A percentile compares a stretch with the other conserved stretches of the same genome.
phyloP scores from a whole-genome alignment of 2,329 filamentous ascomycete species.

The Fusarium domesticum region DNA sequence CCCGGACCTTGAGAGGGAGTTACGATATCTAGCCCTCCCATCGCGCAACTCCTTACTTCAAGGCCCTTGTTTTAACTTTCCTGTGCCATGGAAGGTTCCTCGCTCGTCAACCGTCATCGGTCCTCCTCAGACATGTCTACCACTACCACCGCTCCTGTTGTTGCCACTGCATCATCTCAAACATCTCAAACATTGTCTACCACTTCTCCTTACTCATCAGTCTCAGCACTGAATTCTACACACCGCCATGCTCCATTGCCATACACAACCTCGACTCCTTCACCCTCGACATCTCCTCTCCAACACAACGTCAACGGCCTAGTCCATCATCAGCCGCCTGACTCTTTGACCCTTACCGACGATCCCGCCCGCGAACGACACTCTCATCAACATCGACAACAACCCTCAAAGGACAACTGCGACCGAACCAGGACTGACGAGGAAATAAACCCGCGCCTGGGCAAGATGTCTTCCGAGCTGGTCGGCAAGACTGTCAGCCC shows the following conservation, averaged over 20 bases:
- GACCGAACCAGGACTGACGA: conserved; percentile 51
- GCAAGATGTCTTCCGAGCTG: conserved; percentile 61
- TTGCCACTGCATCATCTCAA: conserved; percentile 3
- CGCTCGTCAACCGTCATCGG: conserved; percentile 28
- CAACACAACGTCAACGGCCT: conserved; percentile 7
- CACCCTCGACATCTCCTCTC: conserved; percentile 11
- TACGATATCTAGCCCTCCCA: conserved; percentile 31
- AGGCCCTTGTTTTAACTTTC: conserved; percentile 15
- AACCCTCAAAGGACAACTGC: conserved; percentile 44
- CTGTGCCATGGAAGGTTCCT: conserved; percentile 27
- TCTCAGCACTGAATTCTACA: conserved; percentile 10
- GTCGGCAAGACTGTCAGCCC: conserved; percentile 78
- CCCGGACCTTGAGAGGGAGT: conserved; percentile 22
- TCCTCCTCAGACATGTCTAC: conserved; percentile 19
- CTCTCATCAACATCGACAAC: conserved; percentile 19
- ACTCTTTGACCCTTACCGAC: conserved; percentile 18
- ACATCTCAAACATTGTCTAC: conserved; percentile 9
- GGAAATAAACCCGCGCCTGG: conserved; percentile 47
- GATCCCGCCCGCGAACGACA: conserved; percentile 5
- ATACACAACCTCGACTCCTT: conserved; percentile 5
- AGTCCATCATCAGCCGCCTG: conserved; percentile 2
- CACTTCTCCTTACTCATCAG: conserved; percentile 7
- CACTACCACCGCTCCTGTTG: conserved; percentile 6
- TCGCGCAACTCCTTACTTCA: conserved; percentile 27
- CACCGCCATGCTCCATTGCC: conserved; percentile 22